Conservation (phyloP, 768 basidiomycete genomes). For the Pleurotus cornucopiae region DNA sequence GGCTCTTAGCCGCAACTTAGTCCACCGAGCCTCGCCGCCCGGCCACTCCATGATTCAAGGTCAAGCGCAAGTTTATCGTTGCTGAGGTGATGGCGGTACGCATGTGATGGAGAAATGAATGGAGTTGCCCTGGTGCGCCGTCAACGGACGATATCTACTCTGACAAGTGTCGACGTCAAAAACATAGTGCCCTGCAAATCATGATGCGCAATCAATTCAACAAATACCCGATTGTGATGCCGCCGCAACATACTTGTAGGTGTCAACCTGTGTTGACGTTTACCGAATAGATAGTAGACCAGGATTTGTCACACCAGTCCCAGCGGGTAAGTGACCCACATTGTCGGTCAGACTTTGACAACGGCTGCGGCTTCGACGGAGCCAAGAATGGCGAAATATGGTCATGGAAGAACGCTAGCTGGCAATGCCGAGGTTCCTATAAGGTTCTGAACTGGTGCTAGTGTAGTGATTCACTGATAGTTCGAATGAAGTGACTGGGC, state of each 20-base stretch:
- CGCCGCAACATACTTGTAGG: too few relatives aligned
- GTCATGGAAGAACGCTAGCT: not conserved
- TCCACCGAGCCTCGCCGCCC: not conserved
- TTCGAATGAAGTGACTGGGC: too few relatives aligned
- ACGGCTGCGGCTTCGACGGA: not conserved
- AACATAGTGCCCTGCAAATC: too few relatives aligned
- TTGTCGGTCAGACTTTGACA: not conserved
- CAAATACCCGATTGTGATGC: too few relatives aligned
- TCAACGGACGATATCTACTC: not conserved
- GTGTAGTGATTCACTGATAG: too few relatives aligned
- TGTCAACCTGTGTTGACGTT: too few relatives aligned
- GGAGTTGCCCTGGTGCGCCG: not conserved
- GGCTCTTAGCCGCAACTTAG: conserved; percentile 4
- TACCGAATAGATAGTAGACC: too few relatives aligned
- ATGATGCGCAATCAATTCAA: too few relatives aligned
- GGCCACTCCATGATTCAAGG: not conserved
- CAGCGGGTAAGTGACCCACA: too few relatives aligned
- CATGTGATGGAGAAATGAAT: conserved; percentile 2
- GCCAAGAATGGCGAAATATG: not conserved
- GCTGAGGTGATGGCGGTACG: not conserved
- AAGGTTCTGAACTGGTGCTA: not conserved
- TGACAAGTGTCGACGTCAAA: too few relatives aligned
- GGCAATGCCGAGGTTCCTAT: not conserved
- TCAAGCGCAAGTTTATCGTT: not conserved
- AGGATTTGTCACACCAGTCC: too few relatives aligned